Evolutionary conservation across 441 rosid species (phyloP), one percentile per base, ranked within the genome.

Genomic region (Populus hybrid): DNA sequence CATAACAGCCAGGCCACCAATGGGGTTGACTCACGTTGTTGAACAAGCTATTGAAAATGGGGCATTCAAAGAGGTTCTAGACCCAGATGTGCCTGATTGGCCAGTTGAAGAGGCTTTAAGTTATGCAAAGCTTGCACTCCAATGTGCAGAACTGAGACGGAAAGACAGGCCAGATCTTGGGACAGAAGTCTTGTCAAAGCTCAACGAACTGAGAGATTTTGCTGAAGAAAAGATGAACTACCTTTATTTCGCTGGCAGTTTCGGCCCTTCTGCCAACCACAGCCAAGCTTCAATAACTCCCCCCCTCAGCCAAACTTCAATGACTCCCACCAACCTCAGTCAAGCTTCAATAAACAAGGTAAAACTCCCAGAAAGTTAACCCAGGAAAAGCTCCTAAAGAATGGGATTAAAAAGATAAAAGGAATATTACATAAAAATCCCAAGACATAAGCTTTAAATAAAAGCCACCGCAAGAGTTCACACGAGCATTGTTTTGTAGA

Each of bases 11-110:
- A 86, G 80, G 72, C 86, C 90, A 12, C 89, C 90, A 1, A 86
- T 88, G 90, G 90, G 89, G n/a, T 74, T 88, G 77, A 66, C 89
- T 24, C 90, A 84, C 76, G 30, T 67, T 16, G 80, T 86, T 5
- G 82, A 79, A 32, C 80, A 70, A 71, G 80, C 90, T 21, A 81
- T 84, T 2, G 86, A 86, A 81, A 65, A 59, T 4, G 87, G 81
- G 10, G 67, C 65, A 35, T 86, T 88, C 46, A 26, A 26, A 7
- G 74, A 80, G 18, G 66, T 83, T 76, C 79, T 88, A 66, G 90
- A 88, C 83, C 85, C 85, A 21, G 78, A 68, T 0, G 85, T 88
- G 59, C 24, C 65, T 3, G 87, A 88, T 73, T 88, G 90, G 89
- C 90, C 90, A 16, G 28, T 59, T 12, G 87, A 82, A 23, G 87